Evolutionary conservation across 176 grass and related monocot genomes (phyloP), one percentile per base, ranked within the genome.

Genomic region (Pontederia crassipes): DNA sequence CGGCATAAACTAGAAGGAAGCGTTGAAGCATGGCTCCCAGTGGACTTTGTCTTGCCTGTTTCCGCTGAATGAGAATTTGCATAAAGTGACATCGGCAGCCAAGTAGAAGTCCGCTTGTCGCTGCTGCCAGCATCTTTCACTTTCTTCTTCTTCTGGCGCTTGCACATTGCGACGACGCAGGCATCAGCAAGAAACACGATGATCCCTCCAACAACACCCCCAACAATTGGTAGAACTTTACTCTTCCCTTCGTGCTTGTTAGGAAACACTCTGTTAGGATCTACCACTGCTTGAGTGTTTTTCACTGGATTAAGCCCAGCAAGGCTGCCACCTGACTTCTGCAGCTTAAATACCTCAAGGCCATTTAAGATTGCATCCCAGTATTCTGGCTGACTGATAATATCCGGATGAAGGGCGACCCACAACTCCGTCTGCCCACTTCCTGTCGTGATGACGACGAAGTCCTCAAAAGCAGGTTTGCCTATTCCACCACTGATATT

Each of bases 321-420:
- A 63, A 83, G 70, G 65, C 48, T 82, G 11, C 50, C 61, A n/a
- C 58, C 68, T 6, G 3, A 14, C 14, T 63, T 63, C 57, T 59
- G 47, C 16, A 83, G 15, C 63, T 83, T 83, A 49, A 83, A 83
- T 51, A 83, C 58, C 74, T 83, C 75, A 9, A 83, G 69, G 15
- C 81, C 81, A 59, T 83, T 83, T 57, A 78, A 63, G 54, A 83
- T 74, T 26, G 81, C 81, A 69, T 83, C 75, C 58, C 16, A 74
- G 14, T 49, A n/a, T n/a, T n/a, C n/a, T n/a, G n/a, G n/a, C n/a
- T n/a, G n/a, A n/a, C n/a, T n/a, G n/a, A n/a, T n/a, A n/a, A n/a
- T n/a, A 69, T 74, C 28, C 13, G 75, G 75, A 24, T 83, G 70
- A 18, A 83, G 75, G 53, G 75, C 75, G 26, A 83, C 28, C 81